These are phyloP conservation scores for Globisporangium abappressorium DNA, from an alignment of 352 stramenopile genomes.

Conservation along the genomic window DNA sequence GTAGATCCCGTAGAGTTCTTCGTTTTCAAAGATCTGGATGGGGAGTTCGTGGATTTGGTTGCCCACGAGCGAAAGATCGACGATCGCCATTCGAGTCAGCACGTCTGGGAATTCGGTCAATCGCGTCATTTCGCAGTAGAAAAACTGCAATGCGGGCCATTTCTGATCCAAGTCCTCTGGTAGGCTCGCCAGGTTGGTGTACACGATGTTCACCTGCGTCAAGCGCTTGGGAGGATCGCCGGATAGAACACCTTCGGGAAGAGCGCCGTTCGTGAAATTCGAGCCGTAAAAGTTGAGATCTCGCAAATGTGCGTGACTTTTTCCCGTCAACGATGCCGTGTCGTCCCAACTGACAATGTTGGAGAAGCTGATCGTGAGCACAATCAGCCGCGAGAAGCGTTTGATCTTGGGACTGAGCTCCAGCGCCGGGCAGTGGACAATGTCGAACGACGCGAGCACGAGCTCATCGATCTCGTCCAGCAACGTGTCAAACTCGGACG, in stretches of 20 bases:
- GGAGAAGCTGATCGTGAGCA: conserved; percentile 42
- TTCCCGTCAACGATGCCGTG: conserved; percentile 22
- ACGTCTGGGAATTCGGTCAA: conserved; percentile 3
- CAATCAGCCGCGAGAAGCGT: conserved; percentile 28
- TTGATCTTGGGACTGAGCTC: conserved; percentile 28
- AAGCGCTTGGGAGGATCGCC: conserved; percentile 20
- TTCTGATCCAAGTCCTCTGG: conserved; percentile 33
- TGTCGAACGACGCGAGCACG: conserved; percentile 24
- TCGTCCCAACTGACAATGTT: conserved; percentile 28
- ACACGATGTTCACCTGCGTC: conserved; percentile 30
- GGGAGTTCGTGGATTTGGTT: conserved; percentile 17
- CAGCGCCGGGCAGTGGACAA: conserved; percentile 36
- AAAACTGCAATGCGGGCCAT: conserved; percentile 21
- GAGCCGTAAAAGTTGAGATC: conserved; percentile 30
- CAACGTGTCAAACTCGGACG: conserved; percentile 15
- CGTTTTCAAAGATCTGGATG: conserved; percentile 9
- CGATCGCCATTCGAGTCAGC: conserved; percentile 4
- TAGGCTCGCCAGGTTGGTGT: conserved; percentile 26
- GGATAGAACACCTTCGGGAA: conserved; percentile 25
- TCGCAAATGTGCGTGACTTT: conserved; percentile 21
- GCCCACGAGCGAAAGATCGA: conserved; percentile 19
- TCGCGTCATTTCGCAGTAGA: conserved; percentile 14
- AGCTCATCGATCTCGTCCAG: conserved; percentile 22
- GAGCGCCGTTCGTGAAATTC: conserved; percentile 30
- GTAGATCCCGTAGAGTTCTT: conserved; percentile 7